These are phyloP conservation scores for Novymonas esmeraldas DNA, from an alignment of 208 protist species.

Conservation along the genomic window DNA sequence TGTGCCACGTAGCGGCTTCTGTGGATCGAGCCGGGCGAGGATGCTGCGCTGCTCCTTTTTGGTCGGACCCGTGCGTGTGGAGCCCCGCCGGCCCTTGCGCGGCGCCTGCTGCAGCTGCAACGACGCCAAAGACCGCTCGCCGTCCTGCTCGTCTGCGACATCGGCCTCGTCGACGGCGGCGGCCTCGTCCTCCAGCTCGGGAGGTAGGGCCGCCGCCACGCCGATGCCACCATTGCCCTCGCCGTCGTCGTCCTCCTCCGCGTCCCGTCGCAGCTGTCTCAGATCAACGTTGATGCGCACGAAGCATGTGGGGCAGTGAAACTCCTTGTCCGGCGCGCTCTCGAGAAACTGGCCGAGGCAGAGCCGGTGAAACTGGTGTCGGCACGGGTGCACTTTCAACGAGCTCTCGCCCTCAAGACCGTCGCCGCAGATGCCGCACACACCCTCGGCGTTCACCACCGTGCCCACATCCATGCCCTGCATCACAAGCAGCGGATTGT, in stretches of 20 bases:
- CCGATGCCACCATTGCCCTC: slow-evolving; percentile 35
- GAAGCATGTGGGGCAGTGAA: slow-evolving; percentile 87
- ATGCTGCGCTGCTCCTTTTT: slow-evolving; percentile 64
- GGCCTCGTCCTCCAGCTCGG: slow-evolving; percentile 64
- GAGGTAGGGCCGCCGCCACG: slow-evolving; percentile 60
- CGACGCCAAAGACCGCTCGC: slow-evolving; percentile 13
- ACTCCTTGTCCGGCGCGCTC: slow-evolving; percentile 73
- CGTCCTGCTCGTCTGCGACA: background rate
- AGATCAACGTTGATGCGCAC: slow-evolving; percentile 87
- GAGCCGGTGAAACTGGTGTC: slow-evolving; percentile 82
- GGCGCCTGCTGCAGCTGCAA: slow-evolving; percentile 9
- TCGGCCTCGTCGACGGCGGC: slow-evolving; percentile 13
- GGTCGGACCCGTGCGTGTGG: background rate
- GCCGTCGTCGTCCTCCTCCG: slow-evolving; percentile 64
- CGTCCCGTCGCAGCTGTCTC: slow-evolving; percentile 62
- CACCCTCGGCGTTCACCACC: slow-evolving; percentile 61
- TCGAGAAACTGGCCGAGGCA: slow-evolving; percentile 90
- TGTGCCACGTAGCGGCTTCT: slow-evolving; percentile 82
- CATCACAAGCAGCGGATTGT: slow-evolving; percentile 90
- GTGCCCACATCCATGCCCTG: slow-evolving; percentile 69
- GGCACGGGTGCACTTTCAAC: slow-evolving; percentile 74
- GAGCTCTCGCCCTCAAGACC: slow-evolving; percentile 52
- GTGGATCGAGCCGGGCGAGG: slow-evolving; percentile 68
- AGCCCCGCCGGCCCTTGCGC: background rate
- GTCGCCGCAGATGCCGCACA: slow-evolving; percentile 89